A percentile compares a stretch with the other conserved stretches of the same genome.
These are phyloP conservation scores for Eucalyptus urophylla DNA, from an alignment of 345 rosid species.

Conservation along the genomic window DNA sequence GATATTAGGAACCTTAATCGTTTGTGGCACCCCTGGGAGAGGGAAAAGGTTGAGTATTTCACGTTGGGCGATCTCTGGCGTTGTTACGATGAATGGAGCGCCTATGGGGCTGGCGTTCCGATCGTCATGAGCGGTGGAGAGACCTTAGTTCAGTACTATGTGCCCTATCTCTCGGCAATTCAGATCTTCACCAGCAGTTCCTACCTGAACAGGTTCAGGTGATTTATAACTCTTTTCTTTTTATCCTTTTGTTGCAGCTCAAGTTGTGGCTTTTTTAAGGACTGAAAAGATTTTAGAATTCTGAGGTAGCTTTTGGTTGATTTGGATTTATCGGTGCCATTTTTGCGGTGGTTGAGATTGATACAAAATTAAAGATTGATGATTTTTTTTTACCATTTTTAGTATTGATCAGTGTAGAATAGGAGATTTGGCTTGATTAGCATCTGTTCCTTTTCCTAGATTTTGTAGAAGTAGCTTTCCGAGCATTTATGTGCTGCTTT, in stretches of 20 bases:
- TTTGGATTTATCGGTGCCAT: not conserved
- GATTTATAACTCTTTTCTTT: not conserved
- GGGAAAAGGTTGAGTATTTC: slow-evolving; percentile 35
- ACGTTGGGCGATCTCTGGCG: slow-evolving; percentile 36
- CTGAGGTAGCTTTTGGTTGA: not conserved
- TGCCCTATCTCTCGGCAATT: slow-evolving; percentile 44
- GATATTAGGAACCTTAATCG: slow-evolving; percentile 76
- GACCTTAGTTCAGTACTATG: slow-evolving; percentile 40
- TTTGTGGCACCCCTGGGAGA: slow-evolving; percentile 40
- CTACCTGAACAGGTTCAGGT: slow-evolving; percentile 34
- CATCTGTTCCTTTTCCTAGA: not conserved
- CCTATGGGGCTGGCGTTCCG: slow-evolving; percentile 48
- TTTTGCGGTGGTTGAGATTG: not conserved
- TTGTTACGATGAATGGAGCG: slow-evolving; percentile 46
- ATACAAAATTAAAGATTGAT: not conserved
- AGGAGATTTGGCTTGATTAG: not conserved
- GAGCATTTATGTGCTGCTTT: not conserved
- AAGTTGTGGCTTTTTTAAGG: not conserved
- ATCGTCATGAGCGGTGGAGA: slow-evolving; percentile 17
- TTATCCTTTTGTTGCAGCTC: not conserved
- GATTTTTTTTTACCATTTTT: not conserved
- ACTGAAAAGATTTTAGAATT: not conserved
- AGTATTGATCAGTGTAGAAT: not conserved
- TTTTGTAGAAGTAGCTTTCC: not conserved
- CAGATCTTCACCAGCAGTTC: slow-evolving; percentile 37